phyloP scores from a whole-genome alignment of 2,329 filamentous ascomycete genomes.

The Talaromyces islandicus region DNA sequence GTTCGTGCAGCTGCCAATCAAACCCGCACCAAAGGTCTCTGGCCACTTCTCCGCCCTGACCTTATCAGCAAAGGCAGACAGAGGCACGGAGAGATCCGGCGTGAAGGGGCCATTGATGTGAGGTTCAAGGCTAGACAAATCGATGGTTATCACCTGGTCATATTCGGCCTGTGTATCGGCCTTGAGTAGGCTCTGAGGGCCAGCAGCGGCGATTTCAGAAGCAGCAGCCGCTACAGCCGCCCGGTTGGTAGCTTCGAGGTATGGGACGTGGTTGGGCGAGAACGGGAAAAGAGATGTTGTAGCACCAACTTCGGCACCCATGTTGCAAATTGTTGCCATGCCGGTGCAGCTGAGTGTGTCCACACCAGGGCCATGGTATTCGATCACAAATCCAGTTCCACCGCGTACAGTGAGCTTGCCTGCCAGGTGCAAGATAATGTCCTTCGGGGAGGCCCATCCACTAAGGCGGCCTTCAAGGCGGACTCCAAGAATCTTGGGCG shows the following conservation, averaged over 20 bases:
- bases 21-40: conserved; percentile 78
- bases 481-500: conserved; percentile 83
- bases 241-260: conserved; percentile 78
- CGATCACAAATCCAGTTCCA: conserved; percentile 89
- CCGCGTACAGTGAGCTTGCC: conserved; percentile 87
- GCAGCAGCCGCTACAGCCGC: conserved; percentile 64
- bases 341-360: conserved; percentile 85
- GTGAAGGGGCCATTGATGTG: conserved; percentile 98
- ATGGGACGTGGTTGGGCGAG: conserved; percentile 74
- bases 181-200: conserved; percentile 60
- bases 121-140: conserved; percentile 84
- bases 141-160: conserved; percentile 83
- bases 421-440: conserved; percentile 85
- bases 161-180: conserved; percentile 81
- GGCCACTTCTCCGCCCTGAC: conserved; percentile 87
- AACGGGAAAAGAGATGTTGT: conserved; percentile 95
- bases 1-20: conserved; percentile 98
- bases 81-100: conserved; percentile 85
- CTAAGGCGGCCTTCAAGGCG: conserved; percentile 74
- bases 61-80: conserved; percentile 81
- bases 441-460: conserved; percentile 92
- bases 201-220: conserved; percentile 53
- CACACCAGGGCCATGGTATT: conserved; percentile 88
- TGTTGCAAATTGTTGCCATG: conserved; percentile 88
- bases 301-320: conserved; percentile 85